Base-by-base conservation (phyloP, 202 grass and related monocot species). In the Zoysia matrella region DNA sequence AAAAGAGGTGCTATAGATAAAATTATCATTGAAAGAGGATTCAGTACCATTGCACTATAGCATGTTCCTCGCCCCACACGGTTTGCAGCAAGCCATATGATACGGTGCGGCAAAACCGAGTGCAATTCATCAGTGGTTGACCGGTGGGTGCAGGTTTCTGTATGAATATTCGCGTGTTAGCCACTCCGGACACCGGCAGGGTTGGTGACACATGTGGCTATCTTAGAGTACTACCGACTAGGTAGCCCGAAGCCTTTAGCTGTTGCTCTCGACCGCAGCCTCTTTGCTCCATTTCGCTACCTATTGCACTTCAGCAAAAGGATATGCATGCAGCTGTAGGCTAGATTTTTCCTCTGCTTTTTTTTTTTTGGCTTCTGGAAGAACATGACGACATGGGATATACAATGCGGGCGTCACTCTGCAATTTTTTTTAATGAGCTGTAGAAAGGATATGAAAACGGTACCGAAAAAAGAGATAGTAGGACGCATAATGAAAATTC, bases 121-220 rank as follows among this genome's bases (percentile, higher is more conserved):
- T 44, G 49, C 4, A 50, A 5, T 40, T 63, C 50, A 40, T 22
- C 22, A 22, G 67, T 64, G n/a, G 41, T 71, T 78, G 74, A 47
- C 48, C 47, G n/a, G 75, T 78, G 41, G 83, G 55, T 42, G 56
- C 41, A 1, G 12, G 6, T 71, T 43, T 52, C 78, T 71, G 83
- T 57, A 47, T 65, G 57, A 55, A 65, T 79, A 79, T 78, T 85
- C 58, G 48, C 75, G 13, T 65, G 83, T 64, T 67, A 72, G 58
- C 42, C 75, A 78, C 58, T 54, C 13, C 2, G 67, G 67, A 61
- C 67, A 57, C 82, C 78, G 5, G 8, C 7, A 61, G 2, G 74
- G 58, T 63, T 53, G 66, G 74, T 54, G 82, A 69, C 30, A 69
- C 65, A 52, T 78, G 46, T 71, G 55, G 65, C 36, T 42, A 6